phyloP scores from a whole-genome alignment of 2,329 filamentous ascomycete species.

The Pseudogymnoascus sp. region DNA sequence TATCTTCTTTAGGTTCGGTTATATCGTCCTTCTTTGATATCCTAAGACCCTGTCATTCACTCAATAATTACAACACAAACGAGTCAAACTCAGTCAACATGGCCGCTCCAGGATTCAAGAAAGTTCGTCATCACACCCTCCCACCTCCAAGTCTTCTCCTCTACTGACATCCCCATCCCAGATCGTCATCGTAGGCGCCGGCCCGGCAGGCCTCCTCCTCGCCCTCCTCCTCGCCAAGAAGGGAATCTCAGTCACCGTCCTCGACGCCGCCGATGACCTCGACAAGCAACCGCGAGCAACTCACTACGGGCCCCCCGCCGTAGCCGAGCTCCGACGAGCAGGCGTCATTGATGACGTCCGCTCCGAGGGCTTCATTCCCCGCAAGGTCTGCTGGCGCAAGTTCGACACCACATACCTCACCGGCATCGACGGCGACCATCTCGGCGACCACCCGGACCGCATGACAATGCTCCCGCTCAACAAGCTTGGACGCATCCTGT shows the following conservation, averaged over 20 bases:
- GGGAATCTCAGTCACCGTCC: slow-evolving; percentile 44
- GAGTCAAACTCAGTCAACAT: too few species aligned
- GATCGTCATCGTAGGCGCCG: slow-evolving; percentile 43
- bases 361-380: slow-evolving; percentile 35
- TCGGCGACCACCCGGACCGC: slow-evolving; percentile 27
- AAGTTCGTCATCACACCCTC: too few species aligned
- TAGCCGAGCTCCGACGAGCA: slow-evolving; percentile 51
- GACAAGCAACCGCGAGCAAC: slow-evolving; percentile 56
- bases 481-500: slow-evolving; percentile 35
- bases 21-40: too few species aligned
- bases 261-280: slow-evolving; percentile 48
- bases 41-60: too few species aligned
- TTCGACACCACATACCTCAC: slow-evolving; percentile 31
- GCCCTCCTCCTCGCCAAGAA: slow-evolving; percentile 46
- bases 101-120: too few species aligned
- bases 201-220: slow-evolving; percentile 43
- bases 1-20: too few species aligned
- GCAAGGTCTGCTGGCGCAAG: slow-evolving; percentile 39
- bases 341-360: slow-evolving; percentile 49
- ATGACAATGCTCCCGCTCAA: slow-evolving; percentile 40
- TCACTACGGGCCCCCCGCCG: slow-evolving; percentile 52
- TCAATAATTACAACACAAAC: too few species aligned
- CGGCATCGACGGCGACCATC: slow-evolving; percentile 23
- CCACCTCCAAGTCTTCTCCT: too few species aligned
- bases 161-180: slow-evolving; percentile 14